Conservation (phyloP, 2,329 filamentous ascomycete genomes). For the Aspergillus pseudotamarii region DNA sequence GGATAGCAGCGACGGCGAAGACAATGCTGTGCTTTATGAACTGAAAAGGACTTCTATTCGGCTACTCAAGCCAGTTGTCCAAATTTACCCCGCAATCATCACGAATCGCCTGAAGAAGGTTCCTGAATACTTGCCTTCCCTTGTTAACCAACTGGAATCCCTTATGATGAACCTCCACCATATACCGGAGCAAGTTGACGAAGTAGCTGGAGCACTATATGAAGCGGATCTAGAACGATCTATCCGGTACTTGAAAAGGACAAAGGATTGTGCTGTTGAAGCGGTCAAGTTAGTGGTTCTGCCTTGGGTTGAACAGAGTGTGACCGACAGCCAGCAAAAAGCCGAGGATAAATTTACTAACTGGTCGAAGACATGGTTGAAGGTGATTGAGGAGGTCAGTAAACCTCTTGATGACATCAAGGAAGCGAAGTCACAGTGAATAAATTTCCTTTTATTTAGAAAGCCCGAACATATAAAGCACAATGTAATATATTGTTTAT, state of each 20-base stretch:
- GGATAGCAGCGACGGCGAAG: constrained; percentile 27
- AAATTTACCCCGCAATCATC: constrained; percentile 48
- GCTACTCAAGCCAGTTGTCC: constrained; percentile 45
- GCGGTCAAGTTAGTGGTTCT: constrained; percentile 71
- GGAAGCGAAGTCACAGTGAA: neutral
- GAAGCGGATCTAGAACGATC: constrained; percentile 42
- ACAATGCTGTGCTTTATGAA: constrained; percentile 38
- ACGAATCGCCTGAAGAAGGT: constrained; percentile 43
- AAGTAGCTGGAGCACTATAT: constrained; percentile 50
- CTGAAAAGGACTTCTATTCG: constrained; percentile 47
- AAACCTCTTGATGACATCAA: constrained; percentile 27
- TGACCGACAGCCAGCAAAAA: constrained; percentile 56
- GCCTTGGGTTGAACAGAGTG: constrained; percentile 69
- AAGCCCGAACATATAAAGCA: no score
- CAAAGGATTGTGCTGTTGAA: constrained; percentile 55
- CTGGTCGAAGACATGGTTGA: constrained; percentile 67
- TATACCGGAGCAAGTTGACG: constrained; percentile 48
- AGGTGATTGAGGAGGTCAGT: constrained; percentile 46
- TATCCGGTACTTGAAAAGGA: constrained; percentile 33
- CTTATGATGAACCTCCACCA: constrained; percentile 36
- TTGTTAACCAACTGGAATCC: constrained; percentile 36
- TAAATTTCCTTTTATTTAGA: neutral
- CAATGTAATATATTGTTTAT: neutral
- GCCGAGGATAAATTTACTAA: constrained; percentile 75
- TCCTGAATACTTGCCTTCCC: constrained; percentile 18